Evolutionary conservation across 2,329 filamentous ascomycete genomes (phyloP), one percentile per base, ranked within the genome.

Genomic region (Paracoccidioides lutzii): DNA sequence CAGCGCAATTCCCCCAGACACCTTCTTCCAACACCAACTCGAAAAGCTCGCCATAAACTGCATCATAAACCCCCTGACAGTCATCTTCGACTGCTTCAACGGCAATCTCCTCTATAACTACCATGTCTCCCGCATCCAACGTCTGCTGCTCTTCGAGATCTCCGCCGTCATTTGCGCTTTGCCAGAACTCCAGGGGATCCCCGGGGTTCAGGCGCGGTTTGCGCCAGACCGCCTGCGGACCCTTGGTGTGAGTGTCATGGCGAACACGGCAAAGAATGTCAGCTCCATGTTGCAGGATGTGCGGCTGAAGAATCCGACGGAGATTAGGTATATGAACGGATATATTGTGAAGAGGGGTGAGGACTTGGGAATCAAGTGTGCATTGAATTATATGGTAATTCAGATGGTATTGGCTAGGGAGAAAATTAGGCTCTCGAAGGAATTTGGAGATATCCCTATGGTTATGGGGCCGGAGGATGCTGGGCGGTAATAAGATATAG

Each of bases 311-410:
- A 72, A 73, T 58, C 71, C 76, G 57, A 89, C 88, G 0, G 89
- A 95, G 64, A 80, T 96, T 43, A 81, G 90, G 48, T 95, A 85
- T 64, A 80, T 91, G 62, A 96, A 94, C 67, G 91, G 90, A 0
- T 98, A 91, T 72, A 85, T 98, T 58, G 77, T 94, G 37, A 78
- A 75, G 52, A 79, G 85, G 43, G 93, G 87, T 0, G 78, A 81
- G 62, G 80, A 87, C 66, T 64, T 90, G 58, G 87, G 88, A 1
- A 75, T 95, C n/a, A 75, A 80, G 52, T 83, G 83, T 63, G 80
- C 82, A 9, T 75, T 84, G 59, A 93, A 95, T 66, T 83, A 84
- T 63, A 79, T 87, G 75, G 74, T 94, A 44, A 74, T 85, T 68
- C 76, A 83, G 54, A 71, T 90, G 72, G 83, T 96, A 51, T 82